Base-by-base conservation (phyloP, 176 grass and related monocot genomes). In the Tillandsia leiboldiana region DNA sequence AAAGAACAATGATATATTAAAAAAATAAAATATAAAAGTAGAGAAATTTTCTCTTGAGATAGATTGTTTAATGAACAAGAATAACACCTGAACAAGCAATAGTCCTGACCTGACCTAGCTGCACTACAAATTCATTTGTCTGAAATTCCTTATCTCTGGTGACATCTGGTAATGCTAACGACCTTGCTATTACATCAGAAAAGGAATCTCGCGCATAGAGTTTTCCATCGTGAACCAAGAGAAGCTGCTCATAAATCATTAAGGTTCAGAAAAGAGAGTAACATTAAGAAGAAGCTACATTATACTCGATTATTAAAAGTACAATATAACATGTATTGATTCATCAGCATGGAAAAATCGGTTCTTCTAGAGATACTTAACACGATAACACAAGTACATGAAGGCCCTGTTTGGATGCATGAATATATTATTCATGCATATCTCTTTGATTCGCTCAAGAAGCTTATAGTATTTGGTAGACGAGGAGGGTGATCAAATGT, bases 61-160 rank as follows among this genome's bases (percentile, higher is more conserved):
- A 72, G 47, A 79, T 68, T 65, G 66, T 49, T 67, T 10, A 50
- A 54, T 8, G 5, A 26, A 47, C 50, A 66, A 59, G 53, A 47
- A 72, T 49, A 77, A 75, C 64, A 78, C 70, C 12, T 51, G 15
- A 74, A 65, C 72, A 28, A 73, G 59, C 67, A 75, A 74, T 58
- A 66, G 48, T 27, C 26, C 86, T 90, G 76, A 96, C 93, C 84
- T 96, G 93, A 79, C 86, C 76, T 80, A 96, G 77, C 77, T 96
- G 88, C 73, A 92, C 86, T 6, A 96, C 86, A 82, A 96, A 96
- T 74, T 92, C 88, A 87, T 96, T 96, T 69, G 75, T 86, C 70
- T 92, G 88, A 88, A 92, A 90, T 68, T 91, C 93, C 70, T 90
- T 85, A 64, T 92, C 93, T 75, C 73, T 85, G 75, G 90, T 73